These are phyloP conservation scores for Aspergillus piperis DNA, from an alignment of 2,329 filamentous ascomycete genomes.

Conservation along the genomic window DNA sequence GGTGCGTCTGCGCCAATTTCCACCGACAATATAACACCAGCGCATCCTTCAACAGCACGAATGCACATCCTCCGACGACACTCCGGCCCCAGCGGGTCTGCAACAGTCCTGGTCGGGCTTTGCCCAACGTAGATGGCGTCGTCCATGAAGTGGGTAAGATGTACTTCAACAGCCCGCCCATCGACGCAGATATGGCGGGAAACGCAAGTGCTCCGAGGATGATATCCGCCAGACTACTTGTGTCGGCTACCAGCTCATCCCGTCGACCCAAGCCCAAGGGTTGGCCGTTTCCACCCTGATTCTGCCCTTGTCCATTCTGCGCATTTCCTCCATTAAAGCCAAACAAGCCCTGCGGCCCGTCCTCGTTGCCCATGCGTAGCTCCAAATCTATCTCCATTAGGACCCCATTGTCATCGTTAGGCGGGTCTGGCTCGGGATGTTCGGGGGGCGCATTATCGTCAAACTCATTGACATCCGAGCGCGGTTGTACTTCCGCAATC, in stretches of 20 bases:
- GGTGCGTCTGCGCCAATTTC: slow-evolving; percentile 50
- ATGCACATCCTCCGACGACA: slow-evolving; percentile 82
- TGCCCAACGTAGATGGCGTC: slow-evolving; percentile 39
- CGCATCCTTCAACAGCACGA: slow-evolving; percentile 77
- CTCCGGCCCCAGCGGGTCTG: slow-evolving; percentile 87
- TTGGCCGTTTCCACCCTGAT: slow-evolving; percentile 26
- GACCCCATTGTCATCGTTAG: slow-evolving; percentile 40
- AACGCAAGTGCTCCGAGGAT: slow-evolving; percentile 73
- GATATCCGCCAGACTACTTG: slow-evolving; percentile 58
- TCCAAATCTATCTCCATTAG: slow-evolving; percentile 54
- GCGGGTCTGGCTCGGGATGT: slow-evolving; percentile 33
- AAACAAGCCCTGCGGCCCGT: slow-evolving; percentile 33
- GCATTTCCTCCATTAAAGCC: slow-evolving; percentile 28
- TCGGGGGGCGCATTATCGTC: slow-evolving; percentile 39
- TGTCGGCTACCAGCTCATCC: slow-evolving; percentile 55
- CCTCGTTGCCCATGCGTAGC: slow-evolving; percentile 50
- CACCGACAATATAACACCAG: slow-evolving; percentile 60
- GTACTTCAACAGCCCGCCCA: slow-evolving; percentile 73
- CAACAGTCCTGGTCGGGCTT: slow-evolving; percentile 64
- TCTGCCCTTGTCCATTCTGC: slow-evolving; percentile 28
- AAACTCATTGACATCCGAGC: slow-evolving; percentile 44
- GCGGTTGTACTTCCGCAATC: slow-evolving; percentile 64
- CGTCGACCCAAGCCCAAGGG: slow-evolving; percentile 38
- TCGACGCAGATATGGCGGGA: slow-evolving; percentile 74
- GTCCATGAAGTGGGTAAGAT: slow-evolving; percentile 71